These are phyloP conservation scores for Iris macrosiphon DNA, from an alignment of 106 monocot genomes.

Conservation along the genomic window DNA sequence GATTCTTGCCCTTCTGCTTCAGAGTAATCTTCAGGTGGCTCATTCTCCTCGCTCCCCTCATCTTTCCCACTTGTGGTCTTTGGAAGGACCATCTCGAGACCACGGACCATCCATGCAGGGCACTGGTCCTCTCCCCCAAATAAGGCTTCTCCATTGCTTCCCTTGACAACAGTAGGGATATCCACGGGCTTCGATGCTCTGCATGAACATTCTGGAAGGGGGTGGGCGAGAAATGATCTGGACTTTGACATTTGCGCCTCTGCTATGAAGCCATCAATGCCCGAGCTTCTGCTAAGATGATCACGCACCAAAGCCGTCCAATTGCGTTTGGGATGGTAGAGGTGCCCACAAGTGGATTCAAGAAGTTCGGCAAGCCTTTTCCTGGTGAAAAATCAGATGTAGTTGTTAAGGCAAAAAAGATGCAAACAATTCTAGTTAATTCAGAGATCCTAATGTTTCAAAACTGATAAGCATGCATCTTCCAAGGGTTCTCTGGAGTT, in stretches of 20 bases:
- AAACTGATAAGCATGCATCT: no score
- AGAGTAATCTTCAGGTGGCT: constrained; percentile 44
- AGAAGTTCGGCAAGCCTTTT: constrained; percentile 45
- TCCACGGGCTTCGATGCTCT: constrained; percentile 28
- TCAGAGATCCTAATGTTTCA: no score
- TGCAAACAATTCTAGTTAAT: no score
- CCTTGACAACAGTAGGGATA: constrained; percentile 2
- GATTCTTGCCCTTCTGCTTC: constrained; percentile 34
- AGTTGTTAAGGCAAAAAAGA: neutral
- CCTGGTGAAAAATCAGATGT: constrained; percentile 24
- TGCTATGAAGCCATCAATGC: constrained; percentile 44
- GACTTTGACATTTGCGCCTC: constrained; percentile 43
- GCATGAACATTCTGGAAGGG: constrained; percentile 85
- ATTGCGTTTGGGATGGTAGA: constrained; percentile 67
- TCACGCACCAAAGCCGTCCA: constrained; percentile 54
- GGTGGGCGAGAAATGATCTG: constrained; percentile 66
- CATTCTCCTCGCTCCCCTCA: constrained; percentile 34
- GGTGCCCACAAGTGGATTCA: constrained; percentile 31
- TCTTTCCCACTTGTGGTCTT: constrained; percentile 15
- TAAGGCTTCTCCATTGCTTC: constrained; percentile 17
- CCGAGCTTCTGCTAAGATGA: constrained; percentile 58
- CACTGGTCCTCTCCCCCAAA: constrained; percentile 49
- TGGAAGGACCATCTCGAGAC: constrained; percentile 16
- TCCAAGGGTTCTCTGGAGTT: no score
- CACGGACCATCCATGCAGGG: constrained; percentile 53